Percentiles rank a stretch among this genome's conserved stretches.
phyloP scores from a whole-genome alignment of 2,329 filamentous ascomycete genomes.

The Alternaria gaisen region DNA sequence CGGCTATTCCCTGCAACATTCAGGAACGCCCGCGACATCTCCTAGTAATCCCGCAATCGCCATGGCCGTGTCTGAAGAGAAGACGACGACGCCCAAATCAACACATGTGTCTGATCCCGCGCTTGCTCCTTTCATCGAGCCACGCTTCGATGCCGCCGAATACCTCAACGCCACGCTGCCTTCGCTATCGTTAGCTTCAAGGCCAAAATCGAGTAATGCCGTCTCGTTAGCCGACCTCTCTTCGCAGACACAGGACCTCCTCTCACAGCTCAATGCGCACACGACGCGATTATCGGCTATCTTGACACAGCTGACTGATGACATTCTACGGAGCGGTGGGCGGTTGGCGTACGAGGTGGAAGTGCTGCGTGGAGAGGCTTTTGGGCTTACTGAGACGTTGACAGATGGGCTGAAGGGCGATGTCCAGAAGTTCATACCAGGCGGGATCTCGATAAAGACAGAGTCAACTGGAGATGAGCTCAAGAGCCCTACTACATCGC shows the following conservation, averaged over 20 bases:
- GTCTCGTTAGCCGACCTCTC: constrained; percentile 79
- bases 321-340: constrained; percentile 88
- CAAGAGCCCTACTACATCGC: constrained; percentile 4
- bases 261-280: constrained; percentile 88
- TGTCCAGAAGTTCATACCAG: constrained; percentile 74
- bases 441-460: constrained; percentile 39
- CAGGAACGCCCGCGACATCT: constrained; percentile 25
- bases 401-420: constrained; percentile 76
- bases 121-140: constrained; percentile 76
- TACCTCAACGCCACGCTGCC: constrained; percentile 86
- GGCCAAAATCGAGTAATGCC: constrained; percentile 52
- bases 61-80: constrained; percentile 39
- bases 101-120: constrained; percentile 74
- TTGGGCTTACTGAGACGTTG: constrained; percentile 80
- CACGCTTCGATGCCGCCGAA: constrained; percentile 81
- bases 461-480: constrained; percentile 11
- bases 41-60: constrained; percentile 18
- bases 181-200: constrained; percentile 63
- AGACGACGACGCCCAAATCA: constrained; percentile 33
- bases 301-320: constrained; percentile 90
- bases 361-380: constrained; percentile 85
- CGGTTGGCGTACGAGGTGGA: constrained; percentile 94
- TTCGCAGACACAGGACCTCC: constrained; percentile 80
- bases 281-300: constrained; percentile 82
- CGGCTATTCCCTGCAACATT: constrained; percentile 22